These are phyloP conservation scores for Acidomyces sp. DNA, from an alignment of 495 filamentous ascomycete species.

Conservation along the genomic window DNA sequence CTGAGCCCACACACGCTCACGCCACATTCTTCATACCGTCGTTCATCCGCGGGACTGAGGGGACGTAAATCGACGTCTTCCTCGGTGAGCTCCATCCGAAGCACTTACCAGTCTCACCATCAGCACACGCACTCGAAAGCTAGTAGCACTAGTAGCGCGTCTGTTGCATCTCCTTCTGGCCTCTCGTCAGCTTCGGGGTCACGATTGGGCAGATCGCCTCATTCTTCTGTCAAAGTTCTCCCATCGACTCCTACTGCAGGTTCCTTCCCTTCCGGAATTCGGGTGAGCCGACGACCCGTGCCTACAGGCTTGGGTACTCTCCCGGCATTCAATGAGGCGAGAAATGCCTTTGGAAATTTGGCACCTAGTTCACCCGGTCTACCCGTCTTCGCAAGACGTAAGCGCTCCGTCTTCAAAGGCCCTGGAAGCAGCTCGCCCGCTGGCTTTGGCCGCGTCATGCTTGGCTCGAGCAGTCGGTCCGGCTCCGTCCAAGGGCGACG, in stretches of 20 bases:
- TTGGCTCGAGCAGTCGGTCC: slow-evolving; percentile 13
- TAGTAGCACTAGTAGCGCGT: slow-evolving; percentile 69
- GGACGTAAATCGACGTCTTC: slow-evolving; percentile 94
- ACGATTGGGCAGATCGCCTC: slow-evolving; percentile 48
- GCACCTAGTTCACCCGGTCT: slow-evolving; percentile 44
- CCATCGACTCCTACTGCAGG: slow-evolving; percentile 67
- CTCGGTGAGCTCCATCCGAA: slow-evolving; percentile 83
- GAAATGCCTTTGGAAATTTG: slow-evolving; percentile 29
- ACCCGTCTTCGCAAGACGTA: slow-evolving; percentile 72
- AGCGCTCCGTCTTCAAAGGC: slow-evolving; percentile 79
- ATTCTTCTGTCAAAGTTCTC: slow-evolving; percentile 84
- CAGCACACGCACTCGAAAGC: slow-evolving; percentile 90
- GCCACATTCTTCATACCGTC: slow-evolving; percentile 70
- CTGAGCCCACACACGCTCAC: slow-evolving; percentile 82
- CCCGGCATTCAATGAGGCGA: slow-evolving; percentile 26
- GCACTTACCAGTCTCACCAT: slow-evolving; percentile 47
- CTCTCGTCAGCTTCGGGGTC: slow-evolving; percentile 28
- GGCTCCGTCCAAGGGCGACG: slow-evolving; percentile 39
- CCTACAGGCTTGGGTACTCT: slow-evolving; percentile 20
- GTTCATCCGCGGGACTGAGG: slow-evolving; percentile 59
- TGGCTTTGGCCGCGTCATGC: slow-evolving; percentile 36
- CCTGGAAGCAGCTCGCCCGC: slow-evolving; percentile 43
- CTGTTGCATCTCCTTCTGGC: slow-evolving; percentile 51
- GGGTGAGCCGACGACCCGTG: slow-evolving; percentile 53
- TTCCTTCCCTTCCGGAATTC: slow-evolving; percentile 75